A percentile compares a stretch with the other conserved stretches of the same genome.
Evolutionary conservation across 2,329 filamentous ascomycete genomes (phyloP).

Genomic region (Chaetomium sp.): DNA sequence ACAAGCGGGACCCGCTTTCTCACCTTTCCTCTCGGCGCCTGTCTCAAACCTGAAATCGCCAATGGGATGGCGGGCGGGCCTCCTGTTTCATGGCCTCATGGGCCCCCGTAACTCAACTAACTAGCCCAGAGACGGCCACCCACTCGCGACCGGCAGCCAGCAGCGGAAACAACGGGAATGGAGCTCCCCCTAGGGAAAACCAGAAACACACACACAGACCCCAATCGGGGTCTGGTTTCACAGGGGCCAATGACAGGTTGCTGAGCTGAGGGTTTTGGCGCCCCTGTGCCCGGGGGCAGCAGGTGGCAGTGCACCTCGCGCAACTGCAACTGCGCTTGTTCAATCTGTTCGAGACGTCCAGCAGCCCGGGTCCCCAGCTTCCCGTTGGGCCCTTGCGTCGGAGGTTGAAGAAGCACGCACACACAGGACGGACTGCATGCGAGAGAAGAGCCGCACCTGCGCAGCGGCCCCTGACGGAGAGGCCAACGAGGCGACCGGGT

Average conservation of each 20-base stretch:
- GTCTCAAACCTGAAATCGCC: slow-evolving; percentile 22
- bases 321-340: background rate
- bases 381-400: background rate
- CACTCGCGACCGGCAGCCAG: background rate
- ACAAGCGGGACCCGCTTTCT: slow-evolving; percentile 22
- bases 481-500: slow-evolving; percentile 5
- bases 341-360: slow-evolving; percentile 2
- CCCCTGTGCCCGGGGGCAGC: background rate
- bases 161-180: background rate
- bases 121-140: slow-evolving; percentile 3
- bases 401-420: background rate
- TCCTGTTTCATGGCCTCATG: slow-evolving; percentile 16
- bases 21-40: slow-evolving; percentile 10
- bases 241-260: background rate
- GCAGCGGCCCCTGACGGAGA: background rate
- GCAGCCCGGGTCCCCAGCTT: background rate
- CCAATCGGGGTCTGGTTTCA: background rate
- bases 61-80: slow-evolving; percentile 6
- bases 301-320: background rate
- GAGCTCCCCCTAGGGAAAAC: background rate
- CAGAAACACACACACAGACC: slow-evolving; percentile 4
- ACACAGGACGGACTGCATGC: background rate
- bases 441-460: slow-evolving; percentile 7
- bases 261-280: slow-evolving; percentile 1
- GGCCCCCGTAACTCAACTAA: background rate